Percentiles rank a stretch among this genome's conserved stretches.
These are phyloP conservation scores for Globisporangium heterothallicum DNA, from an alignment of 352 stramenopile genomes.

Conservation along the genomic window DNA sequence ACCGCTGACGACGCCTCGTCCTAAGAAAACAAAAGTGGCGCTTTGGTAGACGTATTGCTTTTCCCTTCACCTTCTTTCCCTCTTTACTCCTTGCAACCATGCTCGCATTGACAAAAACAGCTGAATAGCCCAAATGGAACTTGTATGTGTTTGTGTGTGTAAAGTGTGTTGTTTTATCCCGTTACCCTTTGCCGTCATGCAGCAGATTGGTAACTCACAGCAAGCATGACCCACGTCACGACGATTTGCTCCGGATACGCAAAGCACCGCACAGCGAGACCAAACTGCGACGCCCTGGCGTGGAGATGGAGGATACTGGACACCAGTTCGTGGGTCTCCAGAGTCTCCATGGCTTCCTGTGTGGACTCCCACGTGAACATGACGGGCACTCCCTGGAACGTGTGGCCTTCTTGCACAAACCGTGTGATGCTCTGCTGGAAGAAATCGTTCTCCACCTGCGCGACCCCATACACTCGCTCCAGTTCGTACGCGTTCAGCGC, in stretches of 20 bases:
- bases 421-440: constrained; percentile 81
- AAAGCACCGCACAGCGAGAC: constrained; percentile 68
- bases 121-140: no score
- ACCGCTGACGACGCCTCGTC: constrained; percentile 18
- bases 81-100: no score
- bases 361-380: constrained; percentile 36
- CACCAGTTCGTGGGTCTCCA: constrained; percentile 46
- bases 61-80: neutral
- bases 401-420: constrained; percentile 72
- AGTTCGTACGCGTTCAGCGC: constrained; percentile 86
- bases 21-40: neutral
- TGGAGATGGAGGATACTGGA: constrained; percentile 58
- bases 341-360: constrained; percentile 32
- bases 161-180: neutral
- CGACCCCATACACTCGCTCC: constrained; percentile 62
- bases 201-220: constrained; percentile 51
- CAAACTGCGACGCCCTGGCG: constrained; percentile 56
- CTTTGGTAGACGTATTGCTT: neutral
- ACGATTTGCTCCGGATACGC: constrained; percentile 65
- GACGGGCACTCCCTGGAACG: constrained; percentile 83
- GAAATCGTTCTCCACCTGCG: constrained; percentile 68
- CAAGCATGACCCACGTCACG: constrained; percentile 83
- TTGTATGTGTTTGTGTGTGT: neutral
- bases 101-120: no score
- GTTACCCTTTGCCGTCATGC: no score